Evolutionary conservation across 495 filamentous ascomycete genomes (phyloP).

Genomic region (Chlorociboria aeruginascens): DNA sequence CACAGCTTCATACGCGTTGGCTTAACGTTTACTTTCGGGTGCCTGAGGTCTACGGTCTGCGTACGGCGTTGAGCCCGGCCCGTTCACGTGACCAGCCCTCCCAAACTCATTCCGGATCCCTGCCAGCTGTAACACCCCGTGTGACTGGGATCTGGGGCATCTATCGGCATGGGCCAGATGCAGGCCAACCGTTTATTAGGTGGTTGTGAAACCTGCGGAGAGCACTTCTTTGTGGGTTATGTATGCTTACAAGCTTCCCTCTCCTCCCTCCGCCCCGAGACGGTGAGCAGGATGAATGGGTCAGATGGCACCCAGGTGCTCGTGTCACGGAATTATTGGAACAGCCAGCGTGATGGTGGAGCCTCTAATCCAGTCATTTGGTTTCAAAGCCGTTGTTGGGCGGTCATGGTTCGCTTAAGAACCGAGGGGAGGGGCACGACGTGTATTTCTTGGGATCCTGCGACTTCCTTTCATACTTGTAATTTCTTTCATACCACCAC

Average conservation of each 20-base stretch:
- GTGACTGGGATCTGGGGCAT: too few relatives aligned
- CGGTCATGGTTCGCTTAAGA: background rate
- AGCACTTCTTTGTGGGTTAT: too few relatives aligned
- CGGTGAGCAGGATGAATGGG: slow-evolving; percentile 10
- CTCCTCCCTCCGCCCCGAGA: background rate
- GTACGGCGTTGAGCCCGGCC: background rate
- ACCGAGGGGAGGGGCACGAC: too few relatives aligned
- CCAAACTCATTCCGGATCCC: too few relatives aligned
- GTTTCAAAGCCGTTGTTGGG: too few relatives aligned
- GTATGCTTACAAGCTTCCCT: background rate
- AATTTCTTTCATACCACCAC: slow-evolving; percentile 2
- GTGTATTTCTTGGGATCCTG: too few relatives aligned
- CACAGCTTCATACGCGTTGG: slow-evolving; percentile 3
- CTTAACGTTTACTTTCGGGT: background rate
- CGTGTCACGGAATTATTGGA: slow-evolving; percentile 17
- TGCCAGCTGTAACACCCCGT: too few relatives aligned
- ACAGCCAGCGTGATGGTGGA: slow-evolving; percentile 4
- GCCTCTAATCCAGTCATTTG: too few relatives aligned
- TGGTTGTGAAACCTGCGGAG: too few relatives aligned
- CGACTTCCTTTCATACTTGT: slow-evolving; percentile 5
- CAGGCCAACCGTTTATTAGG: background rate
- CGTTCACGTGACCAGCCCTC: background rate
- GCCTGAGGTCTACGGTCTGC: background rate
- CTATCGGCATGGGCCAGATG: too few relatives aligned
- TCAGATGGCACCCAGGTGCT: slow-evolving; percentile 11